These are phyloP conservation scores for Gossypium lobatum DNA, from an alignment of 441 rosid genomes.

Conservation along the genomic window DNA sequence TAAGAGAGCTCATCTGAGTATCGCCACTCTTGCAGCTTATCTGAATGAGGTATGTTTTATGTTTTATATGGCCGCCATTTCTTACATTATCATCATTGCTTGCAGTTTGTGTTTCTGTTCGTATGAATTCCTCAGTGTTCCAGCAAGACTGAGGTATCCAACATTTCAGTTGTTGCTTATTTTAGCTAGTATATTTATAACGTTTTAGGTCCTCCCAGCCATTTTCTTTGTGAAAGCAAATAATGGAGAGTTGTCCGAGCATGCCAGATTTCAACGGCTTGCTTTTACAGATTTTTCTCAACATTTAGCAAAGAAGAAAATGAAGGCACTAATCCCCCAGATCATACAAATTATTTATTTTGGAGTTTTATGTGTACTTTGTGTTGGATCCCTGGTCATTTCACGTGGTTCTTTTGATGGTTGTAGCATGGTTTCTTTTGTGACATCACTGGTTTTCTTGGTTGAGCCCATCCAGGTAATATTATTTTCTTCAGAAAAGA, in stretches of 20 bases:
- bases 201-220: conserved; percentile 71
- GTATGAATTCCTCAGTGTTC: not conserved
- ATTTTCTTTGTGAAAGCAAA: conserved; percentile 86
- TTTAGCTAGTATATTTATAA: not conserved
- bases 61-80: not conserved
- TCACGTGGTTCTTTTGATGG: conserved; percentile 59
- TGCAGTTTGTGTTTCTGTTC: not conserved
- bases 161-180: conserved; percentile 4
- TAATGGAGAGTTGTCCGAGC: conserved; percentile 72
- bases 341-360: conserved; percentile 63
- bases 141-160: not conserved
- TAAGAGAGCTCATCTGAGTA: conserved; percentile 54
- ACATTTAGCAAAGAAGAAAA: conserved; percentile 68
- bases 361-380: conserved; percentile 60
- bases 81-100: not conserved
- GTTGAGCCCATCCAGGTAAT: conserved; percentile 87
- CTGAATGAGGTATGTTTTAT: conserved; percentile 62
- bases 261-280: conserved; percentile 63
- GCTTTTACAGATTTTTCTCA: conserved; percentile 54
- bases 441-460: conserved; percentile 76
- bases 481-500: conserved; percentile 2
- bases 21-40: conserved; percentile 67
- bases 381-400: conserved; percentile 60
- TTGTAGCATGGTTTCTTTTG: conserved; percentile 60
- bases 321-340: conserved; percentile 90